Percentiles rank a stretch among this genome's conserved stretches.
phyloP scores from a whole-genome alignment of 2,329 filamentous ascomycete species.

The Fusarium sp. region DNA sequence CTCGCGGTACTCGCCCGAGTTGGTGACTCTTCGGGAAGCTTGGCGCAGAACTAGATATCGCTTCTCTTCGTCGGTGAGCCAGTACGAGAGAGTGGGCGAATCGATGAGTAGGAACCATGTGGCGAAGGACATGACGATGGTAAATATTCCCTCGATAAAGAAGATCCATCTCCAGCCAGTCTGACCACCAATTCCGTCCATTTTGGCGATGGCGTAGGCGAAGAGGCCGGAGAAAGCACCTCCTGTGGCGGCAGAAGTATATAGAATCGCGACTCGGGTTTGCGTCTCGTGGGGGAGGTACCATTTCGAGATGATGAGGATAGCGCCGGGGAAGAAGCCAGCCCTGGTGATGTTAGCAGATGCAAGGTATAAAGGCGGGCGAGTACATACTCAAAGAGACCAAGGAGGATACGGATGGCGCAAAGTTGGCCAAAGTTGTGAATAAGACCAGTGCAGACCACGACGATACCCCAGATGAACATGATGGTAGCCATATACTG shows the following conservation, averaged over 20 bases:
- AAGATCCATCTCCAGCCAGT: constrained; percentile 43
- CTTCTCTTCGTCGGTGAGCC: constrained; percentile 37
- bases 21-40: constrained; percentile 21
- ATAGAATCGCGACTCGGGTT: constrained; percentile 45
- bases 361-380: fast-evolving
- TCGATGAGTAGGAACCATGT: constrained; percentile 60
- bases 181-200: constrained; percentile 28
- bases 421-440: constrained; percentile 26
- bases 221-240: constrained; percentile 42
- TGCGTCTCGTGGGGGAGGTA: constrained; percentile 46
- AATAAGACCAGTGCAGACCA: constrained; percentile 17
- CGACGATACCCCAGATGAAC: constrained; percentile 30
- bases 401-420: constrained; percentile 22
- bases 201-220: constrained; percentile 35
- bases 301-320: constrained; percentile 46
- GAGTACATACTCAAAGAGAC: constrained; percentile 16
- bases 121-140: constrained; percentile 51
- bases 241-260: constrained; percentile 39
- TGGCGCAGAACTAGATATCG: constrained; percentile 27
- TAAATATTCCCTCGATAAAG: constrained; percentile 40
- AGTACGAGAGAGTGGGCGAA: constrained; percentile 25
- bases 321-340: constrained; percentile 46
- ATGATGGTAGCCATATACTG: constrained; percentile 30
- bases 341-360: constrained; percentile 14
- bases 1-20: constrained; percentile 21